phyloP scores from a whole-genome alignment of 352 stramenopile species.

The Saprolegnia parasitica region DNA sequence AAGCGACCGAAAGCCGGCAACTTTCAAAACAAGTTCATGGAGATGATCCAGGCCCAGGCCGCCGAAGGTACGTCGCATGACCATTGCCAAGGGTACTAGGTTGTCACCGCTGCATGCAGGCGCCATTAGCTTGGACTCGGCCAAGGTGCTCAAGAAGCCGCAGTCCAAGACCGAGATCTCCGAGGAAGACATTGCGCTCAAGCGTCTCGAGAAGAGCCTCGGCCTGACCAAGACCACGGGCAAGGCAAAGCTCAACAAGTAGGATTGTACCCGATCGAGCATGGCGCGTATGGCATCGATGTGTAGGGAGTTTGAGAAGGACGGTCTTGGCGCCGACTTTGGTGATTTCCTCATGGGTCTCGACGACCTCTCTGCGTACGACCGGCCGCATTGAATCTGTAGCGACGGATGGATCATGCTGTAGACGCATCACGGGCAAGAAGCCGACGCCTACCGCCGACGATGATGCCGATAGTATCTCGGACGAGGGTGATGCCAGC shows the following conservation, averaged over 20 bases:
- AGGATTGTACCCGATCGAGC: slow-evolving; percentile 14
- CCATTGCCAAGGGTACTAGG: not conserved
- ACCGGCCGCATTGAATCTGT: not conserved
- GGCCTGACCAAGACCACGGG: slow-evolving; percentile 42
- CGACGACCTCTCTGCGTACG: slow-evolving; percentile 70
- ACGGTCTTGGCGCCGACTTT: slow-evolving; percentile 79
- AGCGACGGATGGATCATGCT: no score
- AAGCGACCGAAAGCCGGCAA: slow-evolving; percentile 21
- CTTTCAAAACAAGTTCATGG: slow-evolving; percentile 74
- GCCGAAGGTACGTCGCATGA: slow-evolving; percentile 32
- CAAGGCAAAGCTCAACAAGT: slow-evolving; percentile 68
- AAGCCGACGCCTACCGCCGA: not conserved
- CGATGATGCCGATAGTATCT: slow-evolving; percentile 33
- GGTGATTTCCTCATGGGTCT: slow-evolving; percentile 65
- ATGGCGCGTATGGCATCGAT: slow-evolving; percentile 18
- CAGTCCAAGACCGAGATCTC: slow-evolving; percentile 40
- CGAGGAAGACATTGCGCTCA: slow-evolving; percentile 65
- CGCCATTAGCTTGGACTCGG: not conserved
- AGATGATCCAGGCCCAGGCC: slow-evolving; percentile 58
- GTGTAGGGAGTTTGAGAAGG: slow-evolving; percentile 65
- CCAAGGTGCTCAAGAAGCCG: slow-evolving; percentile 2
- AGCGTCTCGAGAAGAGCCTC: slow-evolving; percentile 42
- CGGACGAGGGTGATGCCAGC: slow-evolving; percentile 31
- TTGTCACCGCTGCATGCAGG: slow-evolving; percentile 19
- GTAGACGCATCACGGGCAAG: not conserved